Evolutionary conservation across 148 eudicot species (phyloP), one percentile per base, ranked within the genome.

Genomic region (Euryodendron excelsum): DNA sequence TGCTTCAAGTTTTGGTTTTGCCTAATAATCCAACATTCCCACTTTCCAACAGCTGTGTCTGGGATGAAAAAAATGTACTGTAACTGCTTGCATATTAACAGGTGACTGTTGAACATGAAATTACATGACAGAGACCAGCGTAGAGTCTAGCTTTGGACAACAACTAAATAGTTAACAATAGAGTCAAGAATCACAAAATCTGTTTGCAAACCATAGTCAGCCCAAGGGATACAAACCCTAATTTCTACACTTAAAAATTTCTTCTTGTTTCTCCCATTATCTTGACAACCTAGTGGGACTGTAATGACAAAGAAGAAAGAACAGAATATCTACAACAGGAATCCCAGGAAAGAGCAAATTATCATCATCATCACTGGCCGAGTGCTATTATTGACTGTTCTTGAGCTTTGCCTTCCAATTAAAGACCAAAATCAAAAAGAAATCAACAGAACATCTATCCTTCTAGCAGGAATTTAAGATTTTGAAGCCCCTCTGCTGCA

Each of bases 401-500:
- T 44, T 23, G 7, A 27, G 15, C 58, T 69, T 39, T 30, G 23
- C 25, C 75, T 2, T 18, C 61, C 41, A 79, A 27, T 55, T 53
- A 21, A 20, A 31, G 18, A 20, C 23, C 11, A 34, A 33, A 64
- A 12, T 15, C 9, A 34, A 18, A 8, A 4, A 41, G n/a, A 1
- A 37, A 68, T 4, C n/a, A 52, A 11, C 21, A 41, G 13, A 23
- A 18, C 1, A 45, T 75, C 83, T 87, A 90, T 21, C 87, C 85
- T 78, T 88, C 92, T 73, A 93, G 65, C 50, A 84, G 80, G 77
- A 77, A 76, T 73, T 69, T 89, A 39, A 93, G 77, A 82, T 87
- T 92, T 73, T 86, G 90, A 77, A 94, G 90, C 60, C 94, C 96
- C 75, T 92, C 94, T 0, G 98, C 98, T 3, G 94, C 92, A 60